Evolutionary conservation across 1,284 basidiomycete species (phyloP).

Genomic region (Afroboletus lepidellus): DNA sequence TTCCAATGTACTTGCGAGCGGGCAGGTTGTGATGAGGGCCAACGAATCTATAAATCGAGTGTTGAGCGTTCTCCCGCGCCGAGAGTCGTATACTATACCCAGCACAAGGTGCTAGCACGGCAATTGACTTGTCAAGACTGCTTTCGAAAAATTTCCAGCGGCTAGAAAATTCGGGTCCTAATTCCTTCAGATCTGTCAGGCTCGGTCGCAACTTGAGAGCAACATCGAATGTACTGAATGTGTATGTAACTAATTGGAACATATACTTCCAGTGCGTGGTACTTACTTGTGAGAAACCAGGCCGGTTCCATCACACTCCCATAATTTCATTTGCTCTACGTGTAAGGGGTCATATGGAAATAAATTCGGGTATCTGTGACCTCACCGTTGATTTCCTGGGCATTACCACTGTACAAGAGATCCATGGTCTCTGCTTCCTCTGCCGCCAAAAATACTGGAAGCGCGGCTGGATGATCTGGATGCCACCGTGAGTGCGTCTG

Average conservation of each 20-base stretch:
- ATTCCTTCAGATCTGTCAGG: conserved; percentile 39
- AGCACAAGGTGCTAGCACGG: conserved; percentile 37
- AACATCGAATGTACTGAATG: conserved; percentile 40
- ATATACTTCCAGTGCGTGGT: too few species aligned
- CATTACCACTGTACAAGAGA: conserved; percentile 38
- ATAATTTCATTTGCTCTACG: conserved; percentile 43
- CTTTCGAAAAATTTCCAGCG: conserved; percentile 46
- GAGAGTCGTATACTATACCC: conserved; percentile 21
- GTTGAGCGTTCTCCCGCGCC: not conserved
- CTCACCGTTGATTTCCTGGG: conserved; percentile 39
- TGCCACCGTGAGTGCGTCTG: not conserved
- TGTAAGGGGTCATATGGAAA: not conserved
- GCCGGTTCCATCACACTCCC: conserved; percentile 44
- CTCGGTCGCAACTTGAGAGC: conserved; percentile 51
- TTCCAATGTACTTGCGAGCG: conserved; percentile 17
- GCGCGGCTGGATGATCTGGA: conserved; percentile 45
- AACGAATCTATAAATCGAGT: conserved; percentile 6
- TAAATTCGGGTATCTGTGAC: not conserved
- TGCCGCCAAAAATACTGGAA: conserved; percentile 39
- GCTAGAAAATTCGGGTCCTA: conserved; percentile 45
- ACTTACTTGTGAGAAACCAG: conserved; percentile 49
- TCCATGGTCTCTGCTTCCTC: conserved; percentile 46
- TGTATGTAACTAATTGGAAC: not conserved
- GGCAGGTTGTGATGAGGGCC: conserved; percentile 12
- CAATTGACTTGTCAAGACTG: conserved; percentile 49